Evolutionary conservation across 192 early-diverging fungal genomes (phyloP), one percentile per base, ranked within the genome.

Genomic region (Podila verticillata): DNA sequence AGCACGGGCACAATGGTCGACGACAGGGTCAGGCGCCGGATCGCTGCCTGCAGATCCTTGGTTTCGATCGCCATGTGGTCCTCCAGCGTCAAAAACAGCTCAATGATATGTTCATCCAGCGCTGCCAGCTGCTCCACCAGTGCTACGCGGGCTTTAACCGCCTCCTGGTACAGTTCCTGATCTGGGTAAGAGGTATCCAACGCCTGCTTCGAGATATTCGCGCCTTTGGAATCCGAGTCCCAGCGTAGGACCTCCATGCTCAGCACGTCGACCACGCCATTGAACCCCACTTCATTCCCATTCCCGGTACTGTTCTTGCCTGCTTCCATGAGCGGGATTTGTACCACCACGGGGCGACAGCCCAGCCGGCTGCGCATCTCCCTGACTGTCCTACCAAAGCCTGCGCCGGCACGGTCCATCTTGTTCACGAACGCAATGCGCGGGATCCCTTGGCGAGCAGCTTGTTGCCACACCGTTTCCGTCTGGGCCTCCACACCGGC

Each of bases 401-500:
- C 83, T 4, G 94, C 93, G 5, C 95, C 97, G 5, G 87, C 84
- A 4, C 97, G 85, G 73, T 99, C 97, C 93, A 99, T 93, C 72
- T 99, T 99, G 86, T 99, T 99, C n/a, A 98, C 89, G 87, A 94
- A 96, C 1, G 91, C 89, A 20, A 99, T 84, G 0, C 95, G 89
- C 3, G 97, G 95, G 1, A 97, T 87, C 0, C 79, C 69, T 67
- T 97, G 96, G 15, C 92, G 82, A 65, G 90, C 88, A 59, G 96
- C 95, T 80, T 99, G 97, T 26, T 81, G 63, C 96, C 96, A 97
- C 31, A 97, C 97, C 0, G 92, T 96, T 74, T 94, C 92, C n/a
- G 97, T 99, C 81, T 99, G 97, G 8, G 97, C 97, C 73, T 99
- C 96, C 7, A 99, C 97, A 5, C 97, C 97, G 0, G 96, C 92